A percentile compares a stretch with the other conserved stretches of the same genome.
These are phyloP conservation scores for Tranzscheliella williamsii DNA, from an alignment of 1,284 basidiomycete genomes.

Conservation along the genomic window DNA sequence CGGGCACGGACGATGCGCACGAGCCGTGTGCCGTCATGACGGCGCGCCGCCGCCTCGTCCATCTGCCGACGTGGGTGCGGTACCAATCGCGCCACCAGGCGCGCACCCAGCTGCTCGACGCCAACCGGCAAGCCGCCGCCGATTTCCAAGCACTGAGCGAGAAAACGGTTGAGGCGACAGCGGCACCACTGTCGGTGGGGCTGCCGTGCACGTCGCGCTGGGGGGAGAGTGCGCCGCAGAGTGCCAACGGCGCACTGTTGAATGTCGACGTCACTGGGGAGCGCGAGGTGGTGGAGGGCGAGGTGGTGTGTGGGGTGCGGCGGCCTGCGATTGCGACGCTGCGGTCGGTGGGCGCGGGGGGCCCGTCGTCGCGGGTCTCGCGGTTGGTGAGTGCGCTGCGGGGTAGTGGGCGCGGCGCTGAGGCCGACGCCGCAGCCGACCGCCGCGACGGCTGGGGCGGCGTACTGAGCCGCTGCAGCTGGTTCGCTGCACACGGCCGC, in stretches of 20 bases:
- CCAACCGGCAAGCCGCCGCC: constrained; percentile 4
- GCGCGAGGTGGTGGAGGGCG: not conserved
- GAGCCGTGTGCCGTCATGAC: constrained; percentile 8
- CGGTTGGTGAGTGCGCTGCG: not conserved
- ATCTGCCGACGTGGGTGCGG: constrained; percentile 13
- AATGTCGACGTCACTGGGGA: constrained; percentile 6
- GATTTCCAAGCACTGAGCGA: constrained; percentile 2
- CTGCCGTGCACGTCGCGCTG: constrained; percentile 9
- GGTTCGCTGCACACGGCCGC: constrained; percentile 10
- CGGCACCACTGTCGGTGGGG: too few relatives aligned
- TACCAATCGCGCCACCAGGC: constrained; percentile 25
- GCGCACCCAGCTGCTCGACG: not conserved
- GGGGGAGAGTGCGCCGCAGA: constrained; percentile 11
- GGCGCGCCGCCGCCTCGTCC: constrained; percentile 7
- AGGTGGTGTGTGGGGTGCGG: constrained; percentile 3
- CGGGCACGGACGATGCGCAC: not conserved
- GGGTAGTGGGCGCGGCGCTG: too few relatives aligned
- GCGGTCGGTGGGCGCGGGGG: not conserved
- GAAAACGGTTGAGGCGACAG: too few relatives aligned
- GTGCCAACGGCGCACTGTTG: constrained; percentile 26
- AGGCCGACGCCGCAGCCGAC: too few relatives aligned
- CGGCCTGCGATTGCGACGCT: constrained; percentile 9
- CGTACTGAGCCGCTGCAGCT: constrained; percentile 13
- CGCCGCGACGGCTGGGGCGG: constrained; percentile 35
- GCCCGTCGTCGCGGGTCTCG: not conserved